Conservation (phyloP, 805 yeast species). For the Yarrowia sp. region DNA sequence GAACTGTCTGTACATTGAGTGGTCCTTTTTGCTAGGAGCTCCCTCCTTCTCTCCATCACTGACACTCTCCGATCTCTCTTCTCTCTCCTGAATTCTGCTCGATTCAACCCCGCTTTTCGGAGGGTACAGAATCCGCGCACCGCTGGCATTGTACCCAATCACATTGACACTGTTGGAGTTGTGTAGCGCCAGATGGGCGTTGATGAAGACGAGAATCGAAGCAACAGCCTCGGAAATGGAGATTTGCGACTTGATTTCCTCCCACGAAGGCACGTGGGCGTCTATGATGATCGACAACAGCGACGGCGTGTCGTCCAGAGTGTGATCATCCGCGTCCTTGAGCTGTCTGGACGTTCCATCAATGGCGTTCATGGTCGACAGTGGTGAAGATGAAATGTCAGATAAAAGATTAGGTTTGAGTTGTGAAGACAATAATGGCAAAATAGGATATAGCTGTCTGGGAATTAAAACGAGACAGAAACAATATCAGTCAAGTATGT, state of each 20-base stretch:
- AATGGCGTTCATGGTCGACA: conserved; percentile 29
- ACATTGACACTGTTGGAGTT: conserved; percentile 85
- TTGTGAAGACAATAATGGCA: too few relatives aligned
- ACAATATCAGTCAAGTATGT: too few relatives aligned
- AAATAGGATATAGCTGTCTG: too few relatives aligned
- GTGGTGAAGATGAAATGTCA: not conserved
- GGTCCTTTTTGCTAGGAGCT: conserved; percentile 42
- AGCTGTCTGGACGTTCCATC: conserved; percentile 26
- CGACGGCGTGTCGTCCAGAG: conserved; percentile 75
- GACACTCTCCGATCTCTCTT: conserved; percentile 22
- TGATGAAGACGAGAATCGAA: conserved; percentile 74
- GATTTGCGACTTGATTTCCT: conserved; percentile 50
- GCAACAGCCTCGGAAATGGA: conserved; percentile 66
- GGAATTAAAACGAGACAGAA: too few relatives aligned
- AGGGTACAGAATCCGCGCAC: conserved; percentile 78
- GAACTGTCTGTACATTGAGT: conserved; percentile 82
- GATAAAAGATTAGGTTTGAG: not conserved
- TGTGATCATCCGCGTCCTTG: conserved; percentile 29
- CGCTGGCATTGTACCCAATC: conserved; percentile 73
- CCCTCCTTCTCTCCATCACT: conserved; percentile 10
- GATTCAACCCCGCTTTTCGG: conserved; percentile 13
- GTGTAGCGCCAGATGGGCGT: conserved; percentile 86
- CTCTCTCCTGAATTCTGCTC: conserved; percentile 21
- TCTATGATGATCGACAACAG: conserved; percentile 80
- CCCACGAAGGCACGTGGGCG: conserved; percentile 76